Evolutionary conservation across 192 early-diverging fungal species (phyloP).

Genomic region (Spizellomyces punctatus): DNA sequence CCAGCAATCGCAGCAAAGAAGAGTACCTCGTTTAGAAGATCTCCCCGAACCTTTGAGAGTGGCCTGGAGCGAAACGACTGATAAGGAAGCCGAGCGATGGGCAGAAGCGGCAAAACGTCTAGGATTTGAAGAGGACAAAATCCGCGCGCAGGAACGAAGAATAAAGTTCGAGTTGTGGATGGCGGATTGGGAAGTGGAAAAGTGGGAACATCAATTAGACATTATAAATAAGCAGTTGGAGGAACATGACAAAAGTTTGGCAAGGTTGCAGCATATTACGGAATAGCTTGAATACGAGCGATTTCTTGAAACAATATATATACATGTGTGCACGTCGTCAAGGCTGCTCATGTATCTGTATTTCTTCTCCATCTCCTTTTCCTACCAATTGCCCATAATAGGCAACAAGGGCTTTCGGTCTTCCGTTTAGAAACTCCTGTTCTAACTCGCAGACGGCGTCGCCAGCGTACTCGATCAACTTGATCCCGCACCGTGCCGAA

Average conservation of each 20-base stretch:
- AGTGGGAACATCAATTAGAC: slow-evolving; percentile 22
- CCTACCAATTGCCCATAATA: slow-evolving; percentile 81
- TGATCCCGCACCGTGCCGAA: slow-evolving; percentile 41
- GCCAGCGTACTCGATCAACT: too few species aligned
- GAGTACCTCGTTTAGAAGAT: not conserved
- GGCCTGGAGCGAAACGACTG: not conserved
- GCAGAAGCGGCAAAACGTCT: slow-evolving; percentile 17
- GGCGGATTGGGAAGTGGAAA: slow-evolving; percentile 32
- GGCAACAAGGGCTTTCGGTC: slow-evolving; percentile 68
- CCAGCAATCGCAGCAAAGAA: not conserved
- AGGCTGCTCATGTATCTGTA: too few species aligned
- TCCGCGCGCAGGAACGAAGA: slow-evolving; percentile 14
- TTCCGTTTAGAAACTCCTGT: slow-evolving; percentile 67
- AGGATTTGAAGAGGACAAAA: slow-evolving; percentile 12
- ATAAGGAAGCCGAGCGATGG: slow-evolving; percentile 19
- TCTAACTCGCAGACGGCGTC: slow-evolving; percentile 78
- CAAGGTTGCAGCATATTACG: too few species aligned
- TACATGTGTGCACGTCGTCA: too few species aligned
- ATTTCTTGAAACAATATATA: too few species aligned
- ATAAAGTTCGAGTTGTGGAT: slow-evolving; percentile 26
- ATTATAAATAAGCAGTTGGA: slow-evolving; percentile 19
- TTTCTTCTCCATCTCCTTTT: not conserved
- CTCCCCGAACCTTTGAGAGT: slow-evolving; percentile 14
- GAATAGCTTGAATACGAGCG: too few species aligned
- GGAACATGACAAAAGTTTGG: slow-evolving; percentile 12